Evolutionary conservation across 257 asterid genomes (phyloP).

Genomic region (Euphrasia confusa): DNA sequence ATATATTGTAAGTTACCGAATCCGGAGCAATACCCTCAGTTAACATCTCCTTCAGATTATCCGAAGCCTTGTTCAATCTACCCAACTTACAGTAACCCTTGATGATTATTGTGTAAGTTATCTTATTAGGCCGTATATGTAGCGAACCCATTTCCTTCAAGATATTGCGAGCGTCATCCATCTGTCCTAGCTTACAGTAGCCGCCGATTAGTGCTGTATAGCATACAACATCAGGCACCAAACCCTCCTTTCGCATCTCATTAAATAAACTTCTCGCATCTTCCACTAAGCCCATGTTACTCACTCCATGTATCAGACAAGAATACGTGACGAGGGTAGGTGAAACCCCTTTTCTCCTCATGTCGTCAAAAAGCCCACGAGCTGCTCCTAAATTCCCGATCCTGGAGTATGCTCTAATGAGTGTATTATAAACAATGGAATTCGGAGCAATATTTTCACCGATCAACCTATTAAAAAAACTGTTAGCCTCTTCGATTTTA

Average conservation of each 20-base stretch:
- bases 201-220: slow-evolving; percentile 82
- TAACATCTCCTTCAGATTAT: slow-evolving; percentile 57
- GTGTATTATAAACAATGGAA: slow-evolving; percentile 56
- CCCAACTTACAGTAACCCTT: slow-evolving; percentile 67
- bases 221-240: slow-evolving; percentile 69
- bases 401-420: slow-evolving; percentile 56
- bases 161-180: slow-evolving; percentile 50
- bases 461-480: slow-evolving; percentile 46
- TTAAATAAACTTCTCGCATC: slow-evolving; percentile 47
- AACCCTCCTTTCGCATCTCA: slow-evolving; percentile 58
- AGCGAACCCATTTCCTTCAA: slow-evolving; percentile 64
- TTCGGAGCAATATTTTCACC: slow-evolving; percentile 39
- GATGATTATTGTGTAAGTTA: slow-evolving; percentile 71
- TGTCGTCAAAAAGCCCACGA: slow-evolving; percentile 48
- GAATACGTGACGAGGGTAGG: slow-evolving; percentile 61
- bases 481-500: slow-evolving; percentile 52
- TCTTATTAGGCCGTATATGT: slow-evolving; percentile 56
- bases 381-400: slow-evolving; percentile 53
- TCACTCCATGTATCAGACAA: slow-evolving; percentile 70
- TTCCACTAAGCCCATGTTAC: slow-evolving; percentile 46
- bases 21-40: slow-evolving; percentile 63
- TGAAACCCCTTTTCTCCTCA: slow-evolving; percentile 51
- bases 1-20: slow-evolving; percentile 56
- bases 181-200: slow-evolving; percentile 70
- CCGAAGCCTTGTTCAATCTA: slow-evolving; percentile 45